A percentile compares a stretch with the other conserved stretches of the same genome.
Evolutionary conservation across 2,329 filamentous ascomycete genomes (phyloP).

Genomic region (Penicillium sp.): DNA sequence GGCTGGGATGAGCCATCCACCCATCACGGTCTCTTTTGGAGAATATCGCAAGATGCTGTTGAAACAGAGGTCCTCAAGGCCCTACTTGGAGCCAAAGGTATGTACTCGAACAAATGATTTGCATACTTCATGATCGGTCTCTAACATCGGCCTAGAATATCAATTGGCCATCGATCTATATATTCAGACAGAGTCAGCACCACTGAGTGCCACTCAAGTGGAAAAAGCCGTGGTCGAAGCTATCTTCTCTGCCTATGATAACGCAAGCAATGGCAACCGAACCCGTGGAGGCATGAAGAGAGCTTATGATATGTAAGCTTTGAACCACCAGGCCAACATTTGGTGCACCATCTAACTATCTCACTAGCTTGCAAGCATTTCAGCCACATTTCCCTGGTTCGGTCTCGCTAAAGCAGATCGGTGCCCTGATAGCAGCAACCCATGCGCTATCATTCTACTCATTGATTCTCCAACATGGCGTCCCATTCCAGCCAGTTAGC

Average conservation of each 20-base stretch:
- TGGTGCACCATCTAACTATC: neutral
- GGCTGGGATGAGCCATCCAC: constrained; percentile 28
- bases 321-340: constrained; percentile 4
- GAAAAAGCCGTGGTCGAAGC: constrained; percentile 54
- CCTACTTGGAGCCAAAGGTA: constrained; percentile 51
- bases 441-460: constrained; percentile 67
- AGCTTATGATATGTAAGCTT: constrained; percentile 56
- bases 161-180: constrained; percentile 45
- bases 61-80: constrained; percentile 60
- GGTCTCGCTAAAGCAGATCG: constrained; percentile 43
- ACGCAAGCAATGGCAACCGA: constrained; percentile 65
- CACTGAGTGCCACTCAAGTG: constrained; percentile 47
- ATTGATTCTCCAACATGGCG: constrained; percentile 62
- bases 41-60: constrained; percentile 48
- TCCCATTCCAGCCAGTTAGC: constrained; percentile 66
- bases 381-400: constrained; percentile 43
- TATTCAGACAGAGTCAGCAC: constrained; percentile 26
- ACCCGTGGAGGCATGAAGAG: constrained; percentile 63
- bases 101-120: constrained; percentile 1
- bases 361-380: constrained; percentile 43
- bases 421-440: constrained; percentile 60
- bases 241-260: constrained; percentile 61
- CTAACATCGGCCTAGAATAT: constrained; percentile 37
- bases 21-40: constrained; percentile 50
- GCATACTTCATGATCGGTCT: neutral